A percentile compares a stretch with the other conserved stretches of the same genome.
Conservation (phyloP, 495 filamentous ascomycete genomes). For the Neurospora hispaniola region DNA sequence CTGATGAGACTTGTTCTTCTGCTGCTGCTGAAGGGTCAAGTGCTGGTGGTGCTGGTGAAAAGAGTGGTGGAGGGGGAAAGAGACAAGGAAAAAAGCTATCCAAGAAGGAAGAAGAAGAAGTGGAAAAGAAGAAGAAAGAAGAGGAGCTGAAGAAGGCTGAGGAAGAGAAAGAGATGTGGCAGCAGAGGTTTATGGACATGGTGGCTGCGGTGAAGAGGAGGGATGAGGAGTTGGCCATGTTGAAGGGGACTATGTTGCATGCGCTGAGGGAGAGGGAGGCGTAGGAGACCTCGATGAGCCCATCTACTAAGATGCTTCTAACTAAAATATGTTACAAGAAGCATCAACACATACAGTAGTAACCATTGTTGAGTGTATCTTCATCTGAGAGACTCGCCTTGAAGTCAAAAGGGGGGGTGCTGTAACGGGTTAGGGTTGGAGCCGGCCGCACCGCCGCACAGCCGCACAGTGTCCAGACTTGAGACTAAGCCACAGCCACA, state of each 20-base stretch:
- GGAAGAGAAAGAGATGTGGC: slow-evolving; percentile 21
- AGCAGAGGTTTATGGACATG: slow-evolving; percentile 28
- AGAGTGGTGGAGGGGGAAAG: slow-evolving; percentile 6
- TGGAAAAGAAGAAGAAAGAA: slow-evolving; percentile 18
- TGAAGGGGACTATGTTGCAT: slow-evolving; percentile 18
- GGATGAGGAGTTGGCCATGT: slow-evolving; percentile 19
- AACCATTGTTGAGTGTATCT: not conserved
- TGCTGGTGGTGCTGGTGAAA: not conserved
- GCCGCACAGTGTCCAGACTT: not conserved
- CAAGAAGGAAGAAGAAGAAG: slow-evolving; percentile 14
- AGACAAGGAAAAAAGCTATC: slow-evolving; percentile 4
- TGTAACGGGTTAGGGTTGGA: not conserved
- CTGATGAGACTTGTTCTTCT: not conserved
- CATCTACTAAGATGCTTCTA: too few species aligned
- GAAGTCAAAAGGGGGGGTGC: not conserved
- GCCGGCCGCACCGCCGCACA: not conserved
- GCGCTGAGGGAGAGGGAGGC: slow-evolving; percentile 5
- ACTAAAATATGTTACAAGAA: too few species aligned
- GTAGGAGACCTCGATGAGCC: too few species aligned
- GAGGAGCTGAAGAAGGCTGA: slow-evolving; percentile 16
- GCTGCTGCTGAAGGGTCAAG: not conserved
- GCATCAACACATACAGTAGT: too few species aligned
- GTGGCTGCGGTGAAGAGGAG: slow-evolving; percentile 16
- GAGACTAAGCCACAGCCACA: too few species aligned
- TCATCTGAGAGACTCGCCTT: too few species aligned